Conservation (phyloP, 495 filamentous ascomycete genomes). For the Aspergillus wentii region DNA sequence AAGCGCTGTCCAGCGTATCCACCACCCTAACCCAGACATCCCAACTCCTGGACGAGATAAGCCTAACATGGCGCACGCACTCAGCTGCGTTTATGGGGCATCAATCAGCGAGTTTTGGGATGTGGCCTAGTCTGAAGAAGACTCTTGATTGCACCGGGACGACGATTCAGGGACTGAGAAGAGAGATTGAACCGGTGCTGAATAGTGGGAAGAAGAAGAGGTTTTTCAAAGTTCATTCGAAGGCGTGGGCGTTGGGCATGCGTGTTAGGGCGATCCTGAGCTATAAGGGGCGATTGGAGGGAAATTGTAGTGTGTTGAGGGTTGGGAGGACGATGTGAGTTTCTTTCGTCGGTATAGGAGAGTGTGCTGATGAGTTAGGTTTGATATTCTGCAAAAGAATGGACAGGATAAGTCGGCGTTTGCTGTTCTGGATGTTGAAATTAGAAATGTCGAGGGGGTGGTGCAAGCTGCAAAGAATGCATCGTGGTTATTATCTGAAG, state of each 20-base stretch:
- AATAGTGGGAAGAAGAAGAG: neutral
- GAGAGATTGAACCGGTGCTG: neutral
- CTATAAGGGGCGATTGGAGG: neutral
- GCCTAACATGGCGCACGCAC: neutral
- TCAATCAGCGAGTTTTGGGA: slow-evolving; percentile 2
- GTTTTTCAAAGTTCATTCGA: slow-evolving; percentile 1
- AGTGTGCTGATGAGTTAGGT: too few relatives aligned
- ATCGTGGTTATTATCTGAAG: neutral
- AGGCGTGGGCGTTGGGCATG: neutral
- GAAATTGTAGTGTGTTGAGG: neutral
- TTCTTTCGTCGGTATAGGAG: too few relatives aligned
- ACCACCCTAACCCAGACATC: too few relatives aligned
- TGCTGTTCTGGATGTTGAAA: neutral
- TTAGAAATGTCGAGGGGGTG: neutral
- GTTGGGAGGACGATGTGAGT: slow-evolving; percentile 6
- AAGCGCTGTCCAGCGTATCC: too few relatives aligned
- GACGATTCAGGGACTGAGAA: neutral
- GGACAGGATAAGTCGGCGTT: neutral
- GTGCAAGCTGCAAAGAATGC: neutral
- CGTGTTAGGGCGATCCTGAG: neutral
- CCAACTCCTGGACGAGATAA: slow-evolving; percentile 3
- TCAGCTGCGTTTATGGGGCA: slow-evolving; percentile 1
- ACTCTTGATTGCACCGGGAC: neutral
- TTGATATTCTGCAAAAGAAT: too few relatives aligned
- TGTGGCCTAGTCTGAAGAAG: slow-evolving; percentile 1